These are phyloP conservation scores for Trifolium fragiferum DNA, from an alignment of 306 rosid genomes.

Conservation along the genomic window DNA sequence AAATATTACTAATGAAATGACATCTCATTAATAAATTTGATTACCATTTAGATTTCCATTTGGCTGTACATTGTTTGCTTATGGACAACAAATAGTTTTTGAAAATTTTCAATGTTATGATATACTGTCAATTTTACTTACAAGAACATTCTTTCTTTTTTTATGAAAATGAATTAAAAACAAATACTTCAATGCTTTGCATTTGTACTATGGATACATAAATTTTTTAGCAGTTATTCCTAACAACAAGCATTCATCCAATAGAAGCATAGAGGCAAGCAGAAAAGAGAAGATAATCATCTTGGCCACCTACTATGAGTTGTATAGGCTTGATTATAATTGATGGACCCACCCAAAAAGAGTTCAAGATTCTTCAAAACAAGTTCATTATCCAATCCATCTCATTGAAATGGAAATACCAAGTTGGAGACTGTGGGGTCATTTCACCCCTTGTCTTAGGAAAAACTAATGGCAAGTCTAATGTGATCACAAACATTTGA, in stretches of 20 bases:
- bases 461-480: neutral
- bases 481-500: too few relatives aligned
- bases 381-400: slow-evolving; percentile 24
- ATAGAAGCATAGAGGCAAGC: neutral
- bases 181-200: neutral
- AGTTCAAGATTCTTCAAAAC: neutral
- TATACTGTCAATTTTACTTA: neutral
- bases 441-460: slow-evolving; percentile 21
- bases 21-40: neutral
- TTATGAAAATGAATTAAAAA: neutral
- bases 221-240: neutral
- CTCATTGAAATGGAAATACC: slow-evolving; percentile 31
- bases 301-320: slow-evolving; percentile 16
- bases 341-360: slow-evolving; percentile 33
- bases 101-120: too few relatives aligned
- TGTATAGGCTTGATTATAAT: neutral
- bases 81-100: neutral
- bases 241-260: neutral
- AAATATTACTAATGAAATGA: too few relatives aligned
- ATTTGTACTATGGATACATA: neutral
- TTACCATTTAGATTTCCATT: neutral
- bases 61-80: neutral
- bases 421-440: slow-evolving; percentile 38
- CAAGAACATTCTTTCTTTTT: neutral
- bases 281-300: neutral